Conservation (phyloP, 352 stramenopile species). For the Globisporangium rhizosaccharum region DNA sequence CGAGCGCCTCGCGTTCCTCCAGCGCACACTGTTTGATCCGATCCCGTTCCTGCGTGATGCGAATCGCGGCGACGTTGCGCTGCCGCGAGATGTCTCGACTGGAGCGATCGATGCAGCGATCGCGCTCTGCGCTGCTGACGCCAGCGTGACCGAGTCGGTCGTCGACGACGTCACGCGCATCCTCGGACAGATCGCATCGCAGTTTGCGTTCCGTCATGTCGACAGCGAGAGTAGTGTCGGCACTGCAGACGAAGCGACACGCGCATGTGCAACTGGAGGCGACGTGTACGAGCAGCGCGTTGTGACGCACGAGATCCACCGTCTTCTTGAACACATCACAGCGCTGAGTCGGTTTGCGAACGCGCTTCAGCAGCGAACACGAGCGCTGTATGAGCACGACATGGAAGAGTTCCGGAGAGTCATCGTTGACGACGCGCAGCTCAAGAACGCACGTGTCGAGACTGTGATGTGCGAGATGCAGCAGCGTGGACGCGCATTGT, state of each 20-base stretch:
- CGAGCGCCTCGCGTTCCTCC: constrained; percentile 30
- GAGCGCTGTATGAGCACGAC: constrained; percentile 22
- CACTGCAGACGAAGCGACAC: constrained; percentile 10
- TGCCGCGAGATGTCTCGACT: constrained; percentile 14
- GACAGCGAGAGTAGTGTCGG: constrained; percentile 6
- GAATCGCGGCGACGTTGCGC: constrained; percentile 15
- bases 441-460: constrained; percentile 31
- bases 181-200: constrained; percentile 25
- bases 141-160: constrained; percentile 14
- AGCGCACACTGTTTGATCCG: constrained; percentile 21
- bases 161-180: constrained; percentile 31
- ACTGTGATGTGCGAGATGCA: constrained; percentile 20
- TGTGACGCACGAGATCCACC: constrained; percentile 16
- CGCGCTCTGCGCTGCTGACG: constrained; percentile 10
- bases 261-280: not conserved
- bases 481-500: constrained; percentile 9
- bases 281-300: constrained; percentile 25
- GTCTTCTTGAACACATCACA: constrained; percentile 23
- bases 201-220: constrained; percentile 27
- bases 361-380: constrained; percentile 18
- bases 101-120: constrained; percentile 25
- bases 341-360: constrained; percentile 32
- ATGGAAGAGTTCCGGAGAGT: constrained; percentile 15
- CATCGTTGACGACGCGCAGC: constrained; percentile 23
- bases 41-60: constrained; percentile 37